Evolutionary conservation across 2,329 filamentous ascomycete species (phyloP).

Genomic region (Exophiala alcalophila): DNA sequence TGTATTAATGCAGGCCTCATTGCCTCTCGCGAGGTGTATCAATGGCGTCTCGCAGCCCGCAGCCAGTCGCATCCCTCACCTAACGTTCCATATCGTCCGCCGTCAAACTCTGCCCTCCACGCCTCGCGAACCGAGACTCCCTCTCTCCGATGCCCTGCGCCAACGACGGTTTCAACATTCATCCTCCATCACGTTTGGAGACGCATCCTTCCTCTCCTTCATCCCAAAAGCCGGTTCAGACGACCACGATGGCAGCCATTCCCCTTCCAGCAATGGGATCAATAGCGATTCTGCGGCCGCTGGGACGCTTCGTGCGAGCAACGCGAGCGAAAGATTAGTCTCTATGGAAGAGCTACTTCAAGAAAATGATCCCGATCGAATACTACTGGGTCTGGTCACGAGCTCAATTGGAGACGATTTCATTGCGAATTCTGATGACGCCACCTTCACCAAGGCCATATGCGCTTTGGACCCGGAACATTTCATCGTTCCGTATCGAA

Average conservation of each 20-base stretch:
- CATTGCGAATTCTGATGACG: constrained; percentile 21
- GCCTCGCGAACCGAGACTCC: constrained; percentile 10
- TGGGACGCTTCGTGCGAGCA: neutral
- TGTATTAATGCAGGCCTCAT: constrained; percentile 26
- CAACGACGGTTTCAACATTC: constrained; percentile 1
- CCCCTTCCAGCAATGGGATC: neutral
- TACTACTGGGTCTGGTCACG: constrained; percentile 38
- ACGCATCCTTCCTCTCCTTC: neutral
- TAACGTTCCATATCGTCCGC: constrained; percentile 24
- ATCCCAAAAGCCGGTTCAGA: neutral
- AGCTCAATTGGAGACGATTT: constrained; percentile 32
- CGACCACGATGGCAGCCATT: constrained; percentile 3
- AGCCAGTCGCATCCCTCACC: constrained; percentile 27
- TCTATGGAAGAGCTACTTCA: constrained; percentile 31
- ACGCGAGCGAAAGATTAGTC: too few species aligned
- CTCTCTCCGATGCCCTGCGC: constrained; percentile 1
- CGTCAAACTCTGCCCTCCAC: constrained; percentile 9
- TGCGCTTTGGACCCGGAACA: constrained; percentile 58
- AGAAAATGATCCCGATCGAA: constrained; percentile 41
- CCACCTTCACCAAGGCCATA: constrained; percentile 45
- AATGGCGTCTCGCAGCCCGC: constrained; percentile 21
- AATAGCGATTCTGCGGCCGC: neutral
- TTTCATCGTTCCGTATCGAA: constrained; percentile 48
- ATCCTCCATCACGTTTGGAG: constrained; percentile 4
- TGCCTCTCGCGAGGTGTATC: constrained; percentile 25